Evolutionary conservation across 371 early-diverging fungal genomes (phyloP), one percentile per base, ranked within the genome.

Genomic region (Apophysomyces elegans): DNA sequence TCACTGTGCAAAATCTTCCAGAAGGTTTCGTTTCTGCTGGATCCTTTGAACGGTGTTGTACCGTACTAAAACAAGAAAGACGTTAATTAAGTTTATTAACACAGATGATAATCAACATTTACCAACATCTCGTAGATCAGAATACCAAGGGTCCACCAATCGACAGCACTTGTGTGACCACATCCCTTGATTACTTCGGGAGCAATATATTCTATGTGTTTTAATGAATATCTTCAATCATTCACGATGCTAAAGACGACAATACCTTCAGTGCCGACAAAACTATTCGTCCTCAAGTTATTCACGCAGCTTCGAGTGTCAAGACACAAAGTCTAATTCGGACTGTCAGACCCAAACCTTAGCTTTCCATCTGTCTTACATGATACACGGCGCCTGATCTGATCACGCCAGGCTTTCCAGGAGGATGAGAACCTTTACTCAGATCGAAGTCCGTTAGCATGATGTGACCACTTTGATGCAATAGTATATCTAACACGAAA

Each of bases 101-200:
- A 7, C 1, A n/a, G 16, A 13, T 21, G 38, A 12, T n/a, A 9
- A 36, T 41, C 41, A 61, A 4, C 26, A 62, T 77, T 76, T 79
- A 89, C 90, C 73, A 98, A 85, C 96, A 99, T 96, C 76, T 99
- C 99, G 74, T 93, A 99, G 7, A 99, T 86, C 54, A 99, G 82
- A 37, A 99, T 95, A 12, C 99, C 99, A 13, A 99, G 77, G 7
- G 98, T 96, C 99, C 99, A 99, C 95, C 99, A 97, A 84, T 99
- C 99, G 16, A 96, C 97, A 2, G 91, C 88, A 68, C 88, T 90
- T 18, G 98, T 94, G 81, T 99, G 98, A 35, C 98, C 98, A 59
- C 86, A 81, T 35, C 96, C 97, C 66, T 89, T 88, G 74, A 93
- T 91, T n/a, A 93, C 92, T 78, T 98, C 98, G 35, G 99, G 98